phyloP scores from a whole-genome alignment of 2,329 filamentous ascomycete species.

The Aspergillus pseudoviridinutans region DNA sequence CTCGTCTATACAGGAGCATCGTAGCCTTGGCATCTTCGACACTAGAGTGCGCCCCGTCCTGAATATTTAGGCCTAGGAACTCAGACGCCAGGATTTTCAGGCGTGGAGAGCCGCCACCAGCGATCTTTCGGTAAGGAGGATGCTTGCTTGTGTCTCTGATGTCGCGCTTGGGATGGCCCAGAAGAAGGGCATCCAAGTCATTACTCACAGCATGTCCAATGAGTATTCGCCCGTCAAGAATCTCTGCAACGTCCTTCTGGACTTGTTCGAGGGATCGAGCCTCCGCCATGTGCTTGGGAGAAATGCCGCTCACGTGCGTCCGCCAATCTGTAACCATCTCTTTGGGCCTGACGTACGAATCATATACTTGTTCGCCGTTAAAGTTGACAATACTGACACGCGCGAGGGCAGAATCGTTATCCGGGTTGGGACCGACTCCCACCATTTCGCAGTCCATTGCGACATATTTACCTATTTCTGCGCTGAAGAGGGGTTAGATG shows the following conservation, averaged over 20 bases:
- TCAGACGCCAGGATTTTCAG: conserved; percentile 54
- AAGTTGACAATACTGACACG: conserved; percentile 90
- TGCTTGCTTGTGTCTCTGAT: conserved; percentile 82
- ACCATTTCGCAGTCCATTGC: conserved; percentile 99
- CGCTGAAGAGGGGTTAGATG: conserved; percentile 36
- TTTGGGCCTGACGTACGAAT: conserved; percentile 79
- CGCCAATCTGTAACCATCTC: conserved; percentile 85
- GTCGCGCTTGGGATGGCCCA: conserved; percentile 74
- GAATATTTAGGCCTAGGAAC: conserved; percentile 57
- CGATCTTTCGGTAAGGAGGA: conserved; percentile 64
- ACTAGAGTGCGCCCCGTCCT: conserved; percentile 57
- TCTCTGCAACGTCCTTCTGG: conserved; percentile 64
- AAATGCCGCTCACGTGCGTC: conserved; percentile 79
- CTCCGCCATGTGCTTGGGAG: conserved; percentile 64
- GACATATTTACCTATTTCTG: conserved; percentile 82
- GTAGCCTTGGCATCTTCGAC: conserved; percentile 79
- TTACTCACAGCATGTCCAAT: conserved; percentile 83
- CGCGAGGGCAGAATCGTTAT: conserved; percentile 71
- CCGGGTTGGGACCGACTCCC: conserved; percentile 63
- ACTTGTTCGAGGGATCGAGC: conserved; percentile 73
- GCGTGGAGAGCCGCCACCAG: conserved; percentile 47
- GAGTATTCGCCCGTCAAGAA: conserved; percentile 68
- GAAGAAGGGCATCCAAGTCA: conserved; percentile 66
- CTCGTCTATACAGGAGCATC: conserved; percentile 80
- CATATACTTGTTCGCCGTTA: conserved; percentile 87